These are phyloP conservation scores for Fragaria ananassa DNA, from an alignment of 306 rosid genomes.

Conservation along the genomic window DNA sequence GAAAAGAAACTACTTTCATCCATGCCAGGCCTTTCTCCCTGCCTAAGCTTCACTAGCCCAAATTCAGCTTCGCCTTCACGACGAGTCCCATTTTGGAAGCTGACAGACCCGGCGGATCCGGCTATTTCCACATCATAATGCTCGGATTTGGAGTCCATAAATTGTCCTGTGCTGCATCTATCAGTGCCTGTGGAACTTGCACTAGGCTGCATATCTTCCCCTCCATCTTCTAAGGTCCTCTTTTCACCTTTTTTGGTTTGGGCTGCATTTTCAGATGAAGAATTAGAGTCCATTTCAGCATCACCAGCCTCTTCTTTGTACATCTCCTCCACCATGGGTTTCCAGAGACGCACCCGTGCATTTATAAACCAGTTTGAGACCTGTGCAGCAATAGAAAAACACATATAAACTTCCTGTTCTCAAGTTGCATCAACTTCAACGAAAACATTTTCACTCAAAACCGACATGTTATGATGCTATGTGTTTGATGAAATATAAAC, in stretches of 20 bases:
- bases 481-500: background rate
- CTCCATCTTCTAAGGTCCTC: slow-evolving; percentile 41
- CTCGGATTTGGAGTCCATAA: slow-evolving; percentile 46
- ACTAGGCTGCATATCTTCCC: slow-evolving; percentile 55
- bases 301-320: slow-evolving; percentile 72
- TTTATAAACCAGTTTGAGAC: slow-evolving; percentile 91
- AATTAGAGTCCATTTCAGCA: slow-evolving; percentile 59
- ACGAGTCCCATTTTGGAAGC: slow-evolving; percentile 29
- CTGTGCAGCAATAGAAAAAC: slow-evolving; percentile 25
- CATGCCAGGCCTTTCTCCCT: slow-evolving; percentile 44
- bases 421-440: background rate
- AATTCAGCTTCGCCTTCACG: slow-evolving; percentile 38
- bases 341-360: slow-evolving; percentile 87
- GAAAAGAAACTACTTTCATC: slow-evolving; percentile 43
- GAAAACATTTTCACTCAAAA: background rate
- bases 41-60: slow-evolving; percentile 35
- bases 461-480: background rate
- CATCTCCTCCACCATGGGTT: slow-evolving; percentile 90
- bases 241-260: slow-evolving; percentile 47
- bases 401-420: background rate
- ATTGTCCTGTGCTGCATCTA: slow-evolving; percentile 43
- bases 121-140: slow-evolving; percentile 42
- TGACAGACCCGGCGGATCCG: slow-evolving; percentile 33
- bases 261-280: slow-evolving; percentile 58
- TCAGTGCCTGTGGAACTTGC: slow-evolving; percentile 44